phyloP scores from a whole-genome alignment of 1,139 yeast species.

The Yamadazyma sp. region DNA sequence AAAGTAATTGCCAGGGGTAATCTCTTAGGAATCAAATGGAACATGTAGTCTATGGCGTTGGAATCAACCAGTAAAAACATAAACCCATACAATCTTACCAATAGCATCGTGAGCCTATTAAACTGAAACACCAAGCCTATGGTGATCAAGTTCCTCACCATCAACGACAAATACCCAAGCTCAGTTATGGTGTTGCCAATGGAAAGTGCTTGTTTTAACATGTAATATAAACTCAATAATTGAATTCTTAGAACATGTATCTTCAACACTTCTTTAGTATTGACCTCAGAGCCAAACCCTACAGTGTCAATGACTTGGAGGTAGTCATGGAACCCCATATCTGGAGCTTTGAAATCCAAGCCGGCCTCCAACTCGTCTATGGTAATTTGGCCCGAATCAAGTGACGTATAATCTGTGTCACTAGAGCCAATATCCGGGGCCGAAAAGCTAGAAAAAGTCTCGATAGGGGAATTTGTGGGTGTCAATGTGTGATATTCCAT shows the following conservation, averaged over 20 bases:
- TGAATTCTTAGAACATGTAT: conserved; percentile 20
- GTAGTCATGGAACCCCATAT: conserved; percentile 6
- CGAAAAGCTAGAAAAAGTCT: not conserved
- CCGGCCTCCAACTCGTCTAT: not conserved
- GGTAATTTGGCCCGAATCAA: not conserved
- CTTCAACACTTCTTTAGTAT: conserved; percentile 20
- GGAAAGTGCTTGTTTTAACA: not conserved
- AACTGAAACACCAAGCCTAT: conserved; percentile 13
- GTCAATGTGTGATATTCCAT: not conserved
- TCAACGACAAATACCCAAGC: not conserved
- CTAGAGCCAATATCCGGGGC: not conserved
- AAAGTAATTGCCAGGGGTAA: conserved; percentile 22
- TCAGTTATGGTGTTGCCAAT: not conserved
- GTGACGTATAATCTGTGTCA: not conserved
- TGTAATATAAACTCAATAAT: conserved; percentile 10
- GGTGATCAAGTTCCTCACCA: conserved; percentile 4
- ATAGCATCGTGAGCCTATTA: conserved; percentile 8
- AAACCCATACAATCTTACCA: conserved; percentile 7
- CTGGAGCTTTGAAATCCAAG: conserved; percentile 3
- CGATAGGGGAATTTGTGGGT: not conserved
- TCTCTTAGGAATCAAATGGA: conserved; percentile 13
- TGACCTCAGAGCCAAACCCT: conserved; percentile 6
- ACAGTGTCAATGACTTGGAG: conserved; percentile 1
- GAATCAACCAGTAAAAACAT: conserved; percentile 5
- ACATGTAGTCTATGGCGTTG: conserved; percentile 9